Conservation (phyloP, 176 grass and related monocot genomes). For the Ananas comosus region DNA sequence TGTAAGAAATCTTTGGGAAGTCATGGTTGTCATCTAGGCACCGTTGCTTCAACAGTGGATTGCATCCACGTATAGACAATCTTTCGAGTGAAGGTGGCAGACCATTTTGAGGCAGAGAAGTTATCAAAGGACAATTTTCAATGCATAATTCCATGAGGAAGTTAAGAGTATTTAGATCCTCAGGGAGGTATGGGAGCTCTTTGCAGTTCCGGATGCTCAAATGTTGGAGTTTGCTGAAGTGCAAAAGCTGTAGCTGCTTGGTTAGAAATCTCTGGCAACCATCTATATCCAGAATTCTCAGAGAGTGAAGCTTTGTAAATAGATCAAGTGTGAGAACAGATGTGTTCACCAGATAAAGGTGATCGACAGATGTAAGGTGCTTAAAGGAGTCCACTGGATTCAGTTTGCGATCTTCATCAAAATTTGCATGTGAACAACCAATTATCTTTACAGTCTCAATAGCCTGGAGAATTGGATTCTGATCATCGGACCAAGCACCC, state of each 20-base stretch:
- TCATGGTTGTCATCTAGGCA: background rate
- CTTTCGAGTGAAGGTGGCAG: constrained; percentile 6
- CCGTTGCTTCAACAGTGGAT: background rate
- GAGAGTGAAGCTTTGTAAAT: constrained; percentile 30
- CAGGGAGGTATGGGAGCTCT: constrained; percentile 19
- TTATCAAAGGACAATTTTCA: constrained; percentile 27
- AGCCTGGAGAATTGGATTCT: constrained; percentile 29
- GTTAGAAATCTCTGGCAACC: constrained; percentile 15
- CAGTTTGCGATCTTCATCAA: background rate
- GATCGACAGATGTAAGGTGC: constrained; percentile 19
- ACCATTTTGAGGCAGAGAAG: constrained; percentile 15
- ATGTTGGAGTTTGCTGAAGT: constrained; percentile 22
- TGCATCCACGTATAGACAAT: constrained; percentile 6
- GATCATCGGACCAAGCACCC: constrained; percentile 22
- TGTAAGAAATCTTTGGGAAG: constrained; percentile 16
- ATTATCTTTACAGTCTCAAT: constrained; percentile 29
- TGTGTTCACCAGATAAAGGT: constrained; percentile 25
- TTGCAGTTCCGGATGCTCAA: constrained; percentile 26
- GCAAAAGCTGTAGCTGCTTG: background rate
- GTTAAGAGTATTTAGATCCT: constrained; percentile 18
- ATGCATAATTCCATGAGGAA: constrained; percentile 29
- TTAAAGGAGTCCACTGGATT: constrained; percentile 25
- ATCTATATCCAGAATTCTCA: constrained; percentile 30
- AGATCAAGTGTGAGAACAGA: constrained; percentile 19
- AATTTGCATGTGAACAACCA: constrained; percentile 19